These are phyloP conservation scores for Draba incana DNA, from an alignment of 345 rosid genomes.

Conservation along the genomic window DNA sequence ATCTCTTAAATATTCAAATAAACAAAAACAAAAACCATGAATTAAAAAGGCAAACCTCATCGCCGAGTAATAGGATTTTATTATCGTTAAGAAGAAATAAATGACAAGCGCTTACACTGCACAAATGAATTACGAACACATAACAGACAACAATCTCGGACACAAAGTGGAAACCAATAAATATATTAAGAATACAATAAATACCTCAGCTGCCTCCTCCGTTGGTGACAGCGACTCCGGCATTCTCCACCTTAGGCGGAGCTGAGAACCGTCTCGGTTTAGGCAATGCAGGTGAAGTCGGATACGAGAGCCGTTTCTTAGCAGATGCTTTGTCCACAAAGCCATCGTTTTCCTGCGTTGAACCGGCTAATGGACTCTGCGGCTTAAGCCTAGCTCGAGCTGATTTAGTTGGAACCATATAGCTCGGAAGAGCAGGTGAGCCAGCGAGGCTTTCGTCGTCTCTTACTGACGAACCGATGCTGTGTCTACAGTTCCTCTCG, in stretches of 20 bases:
- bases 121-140: conserved; percentile 41
- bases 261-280: conserved; percentile 72
- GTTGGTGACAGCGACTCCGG: conserved; percentile 46
- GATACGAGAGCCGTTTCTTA: conserved; percentile 84
- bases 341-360: conserved; percentile 50
- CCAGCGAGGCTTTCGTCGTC: conserved; percentile 82
- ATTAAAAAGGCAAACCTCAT: conserved; percentile 20
- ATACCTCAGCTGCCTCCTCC: conserved; percentile 49
- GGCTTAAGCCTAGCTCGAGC: conserved; percentile 81
- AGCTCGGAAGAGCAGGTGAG: conserved; percentile 70
- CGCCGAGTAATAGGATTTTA: conserved; percentile 26
- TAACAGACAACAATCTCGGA: conserved; percentile 27
- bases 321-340: conserved; percentile 58
- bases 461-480: conserved; percentile 58
- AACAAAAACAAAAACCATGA: conserved; percentile 2
- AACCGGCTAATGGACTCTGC: conserved; percentile 54
- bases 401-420: conserved; percentile 88
- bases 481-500: conserved; percentile 67
- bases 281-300: conserved; percentile 66
- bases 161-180: conserved; percentile 27
- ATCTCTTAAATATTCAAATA: conserved; percentile 7
- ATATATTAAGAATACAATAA: too few relatives aligned
- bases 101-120: conserved; percentile 44
- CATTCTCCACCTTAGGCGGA: conserved; percentile 70
- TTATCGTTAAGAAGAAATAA: conserved; percentile 30